Percentiles rank a stretch among this genome's conserved stretches.
These are phyloP conservation scores for Gossypium australe DNA, from an alignment of 345 rosid species.

Conservation along the genomic window DNA sequence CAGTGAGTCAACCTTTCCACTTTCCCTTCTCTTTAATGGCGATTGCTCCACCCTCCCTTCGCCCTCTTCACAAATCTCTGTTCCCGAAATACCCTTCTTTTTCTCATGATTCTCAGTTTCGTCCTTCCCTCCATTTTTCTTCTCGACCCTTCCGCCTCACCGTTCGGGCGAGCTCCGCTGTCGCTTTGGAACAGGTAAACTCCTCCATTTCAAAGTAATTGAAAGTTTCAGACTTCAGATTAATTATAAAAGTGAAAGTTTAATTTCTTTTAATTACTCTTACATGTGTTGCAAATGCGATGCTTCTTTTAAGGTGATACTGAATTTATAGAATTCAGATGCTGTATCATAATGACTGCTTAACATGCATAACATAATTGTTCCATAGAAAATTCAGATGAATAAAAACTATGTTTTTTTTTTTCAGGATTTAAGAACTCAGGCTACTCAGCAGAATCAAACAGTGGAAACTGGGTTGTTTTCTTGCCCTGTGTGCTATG, in stretches of 20 bases:
- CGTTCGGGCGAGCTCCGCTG: constrained; percentile 32
- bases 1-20: background rate
- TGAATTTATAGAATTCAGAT: too few species aligned
- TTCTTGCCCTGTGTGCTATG: constrained; percentile 81
- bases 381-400: constrained; percentile 1
- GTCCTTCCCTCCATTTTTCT: constrained; percentile 31
- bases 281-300: too few species aligned
- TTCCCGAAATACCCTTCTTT: constrained; percentile 29
- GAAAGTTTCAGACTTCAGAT: background rate
- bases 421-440: constrained; percentile 32
- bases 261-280: background rate
- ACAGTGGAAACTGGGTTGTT: constrained; percentile 48
- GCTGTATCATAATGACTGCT: too few species aligned
- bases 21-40: constrained; percentile 31
- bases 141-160: constrained; percentile 25
- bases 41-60: constrained; percentile 31
- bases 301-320: too few species aligned
- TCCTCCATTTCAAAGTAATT: background rate
- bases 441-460: constrained; percentile 17
- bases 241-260: background rate
- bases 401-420: background rate
- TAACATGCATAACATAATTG: too few species aligned
- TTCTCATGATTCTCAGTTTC: constrained; percentile 23
- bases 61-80: constrained; percentile 26
- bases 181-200: constrained; percentile 42